Base-by-base conservation (phyloP, 805 yeast species). In the Kazachstania martiniae region DNA sequence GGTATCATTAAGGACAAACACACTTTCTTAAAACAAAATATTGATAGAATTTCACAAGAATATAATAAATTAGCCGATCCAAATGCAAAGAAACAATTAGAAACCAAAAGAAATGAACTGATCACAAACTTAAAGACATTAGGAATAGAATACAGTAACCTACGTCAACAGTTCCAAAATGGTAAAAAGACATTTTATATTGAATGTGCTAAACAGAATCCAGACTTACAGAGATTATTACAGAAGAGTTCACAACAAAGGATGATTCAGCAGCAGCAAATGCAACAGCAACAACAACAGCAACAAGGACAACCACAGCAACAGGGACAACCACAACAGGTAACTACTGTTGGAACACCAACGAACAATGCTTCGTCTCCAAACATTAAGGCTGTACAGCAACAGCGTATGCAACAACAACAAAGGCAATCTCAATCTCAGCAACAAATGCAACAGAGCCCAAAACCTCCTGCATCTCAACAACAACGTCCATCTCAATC, bases 121-220 rank as follows among this genome's bases (percentile, higher is more conserved):
- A 22, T 46, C 5, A 43, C 40, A 17, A 47, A 47, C 27, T 32
- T 56, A 36, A 46, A 47, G 31, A 38, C 46, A 19, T 30, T 53
- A 32, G 38, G 43, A 21, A 38, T 38, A 14, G 58, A 53, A 21
- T 52, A 44, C 27, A 45, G 39, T 24, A 47, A 40, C 7, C 35
- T 56, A 21, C 51, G 46, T 22, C 48, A 44, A 25, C 51, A 51
- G 28, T 49, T 47, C 19, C 48, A 49, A 32, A 51, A 49, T 27
- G 49, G 46, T 10, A 53, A 53, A 28, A 52, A 44, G 31, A 46
- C 41, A 26, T 56, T 56, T 32, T 57, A 51, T 35, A 44, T 57
- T 9, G 59, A 56, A 30, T 55, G 58, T 36, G 58, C 60, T 5
- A 49, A 53, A 27, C 40, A 45, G 12, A 57, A 57, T 34, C 52